Evolutionary conservation across 176 grass and related monocot species (phyloP).

Genomic region (Lolium multiflorum): DNA sequence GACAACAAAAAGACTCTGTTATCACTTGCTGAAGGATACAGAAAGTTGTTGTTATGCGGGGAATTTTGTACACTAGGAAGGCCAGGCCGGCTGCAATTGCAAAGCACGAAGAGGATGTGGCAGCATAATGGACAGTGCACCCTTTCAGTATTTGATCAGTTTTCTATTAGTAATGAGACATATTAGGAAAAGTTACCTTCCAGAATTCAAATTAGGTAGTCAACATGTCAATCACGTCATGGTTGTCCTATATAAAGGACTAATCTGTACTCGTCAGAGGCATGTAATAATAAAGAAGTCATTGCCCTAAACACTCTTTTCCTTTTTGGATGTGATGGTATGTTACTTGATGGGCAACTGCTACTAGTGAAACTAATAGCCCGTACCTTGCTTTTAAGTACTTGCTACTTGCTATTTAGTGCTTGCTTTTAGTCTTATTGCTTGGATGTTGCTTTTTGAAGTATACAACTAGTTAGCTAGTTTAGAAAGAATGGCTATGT

Average conservation of each 20-base stretch:
- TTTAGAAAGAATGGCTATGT: too few species aligned
- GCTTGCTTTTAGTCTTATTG: too few species aligned
- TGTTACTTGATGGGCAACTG: too few species aligned
- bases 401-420: too few species aligned
- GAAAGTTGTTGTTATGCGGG: not conserved
- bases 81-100: not conserved
- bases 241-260: not conserved
- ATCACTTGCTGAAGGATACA: not conserved
- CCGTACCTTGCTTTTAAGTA: too few species aligned
- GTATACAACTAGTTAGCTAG: too few species aligned
- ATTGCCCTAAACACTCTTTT: not conserved
- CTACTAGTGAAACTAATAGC: too few species aligned
- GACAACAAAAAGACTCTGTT: slow-evolving; percentile 29
- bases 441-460: too few species aligned
- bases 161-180: not conserved
- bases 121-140: not conserved
- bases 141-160: slow-evolving; percentile 1
- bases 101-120: not conserved
- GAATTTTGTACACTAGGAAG: slow-evolving; percentile 7
- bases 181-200: not conserved
- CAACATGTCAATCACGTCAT: not conserved
- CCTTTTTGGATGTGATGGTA: not conserved
- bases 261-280: not conserved
- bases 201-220: not conserved
- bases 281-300: not conserved